Evolutionary conservation across 2,329 filamentous ascomycete genomes (phyloP).

Genomic region (Fulvia fulva): DNA sequence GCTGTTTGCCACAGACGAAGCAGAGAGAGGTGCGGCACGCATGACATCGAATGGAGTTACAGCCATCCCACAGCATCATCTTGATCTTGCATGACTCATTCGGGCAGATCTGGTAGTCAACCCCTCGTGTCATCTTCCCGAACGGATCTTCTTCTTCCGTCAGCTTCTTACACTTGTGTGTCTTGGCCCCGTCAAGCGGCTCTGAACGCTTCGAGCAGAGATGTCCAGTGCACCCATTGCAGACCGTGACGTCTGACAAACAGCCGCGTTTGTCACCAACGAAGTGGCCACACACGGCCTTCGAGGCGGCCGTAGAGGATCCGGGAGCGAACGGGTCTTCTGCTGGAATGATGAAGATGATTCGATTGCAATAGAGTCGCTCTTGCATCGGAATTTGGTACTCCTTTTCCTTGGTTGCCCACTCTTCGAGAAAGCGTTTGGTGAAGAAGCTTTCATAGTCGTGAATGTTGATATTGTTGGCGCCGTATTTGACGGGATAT

Average conservation of each 20-base stretch:
- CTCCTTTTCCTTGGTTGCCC: neutral
- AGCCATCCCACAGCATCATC: slow-evolving; percentile 9
- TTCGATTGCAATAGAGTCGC: slow-evolving; percentile 7
- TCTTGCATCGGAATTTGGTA: slow-evolving; percentile 3
- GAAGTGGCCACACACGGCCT: neutral
- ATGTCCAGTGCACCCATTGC: neutral
- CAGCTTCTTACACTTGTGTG: neutral
- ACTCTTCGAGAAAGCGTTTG: neutral
- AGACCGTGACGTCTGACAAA: neutral
- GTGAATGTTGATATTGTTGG: neutral
- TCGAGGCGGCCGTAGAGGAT: neutral
- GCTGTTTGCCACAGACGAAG: slow-evolving; percentile 14
- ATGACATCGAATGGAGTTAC: slow-evolving; percentile 15
- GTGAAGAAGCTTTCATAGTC: neutral
- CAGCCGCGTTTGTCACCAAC: neutral
- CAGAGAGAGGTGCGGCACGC: slow-evolving; percentile 21
- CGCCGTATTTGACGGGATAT: slow-evolving; percentile 2
- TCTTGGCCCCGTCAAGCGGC: neutral
- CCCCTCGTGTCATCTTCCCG: slow-evolving; percentile 2
- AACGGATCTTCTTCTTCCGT: neutral
- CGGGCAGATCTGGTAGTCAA: slow-evolving; percentile 17
- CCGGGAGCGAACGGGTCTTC: neutral
- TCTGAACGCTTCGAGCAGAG: neutral
- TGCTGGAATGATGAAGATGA: neutral
- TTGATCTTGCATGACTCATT: slow-evolving; percentile 8